phyloP scores from a whole-genome alignment of 345 rosid genomes.

The Sisymbrium irio region DNA sequence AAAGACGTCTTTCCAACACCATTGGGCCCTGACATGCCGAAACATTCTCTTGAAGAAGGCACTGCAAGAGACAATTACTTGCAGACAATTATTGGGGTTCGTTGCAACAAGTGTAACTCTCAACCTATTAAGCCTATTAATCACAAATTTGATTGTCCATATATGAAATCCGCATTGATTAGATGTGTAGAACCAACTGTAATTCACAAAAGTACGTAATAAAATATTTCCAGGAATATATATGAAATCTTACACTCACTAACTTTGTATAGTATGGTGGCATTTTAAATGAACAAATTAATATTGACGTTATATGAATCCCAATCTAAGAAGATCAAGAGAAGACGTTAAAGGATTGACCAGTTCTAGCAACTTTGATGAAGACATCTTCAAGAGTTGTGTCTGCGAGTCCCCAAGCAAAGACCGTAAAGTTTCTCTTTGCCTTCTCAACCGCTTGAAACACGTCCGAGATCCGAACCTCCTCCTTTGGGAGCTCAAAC shows the following conservation, averaged over 20 bases:
- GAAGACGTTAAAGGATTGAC: constrained; percentile 50
- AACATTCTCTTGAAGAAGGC: constrained; percentile 83
- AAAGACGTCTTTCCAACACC: constrained; percentile 97
- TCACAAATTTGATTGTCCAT: background rate
- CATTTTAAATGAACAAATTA: background rate
- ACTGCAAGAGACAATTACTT: constrained; percentile 89
- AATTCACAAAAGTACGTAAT: background rate
- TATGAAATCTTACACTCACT: background rate
- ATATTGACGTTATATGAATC: constrained; percentile 10
- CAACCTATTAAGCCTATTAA: background rate
- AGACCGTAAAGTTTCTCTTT: constrained; percentile 66
- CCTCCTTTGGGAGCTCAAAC: constrained; percentile 85
- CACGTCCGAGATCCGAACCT: constrained; percentile 68
- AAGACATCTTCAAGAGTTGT: constrained; percentile 96
- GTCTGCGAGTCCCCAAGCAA: constrained; percentile 94
- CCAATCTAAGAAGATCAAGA: constrained; percentile 37
- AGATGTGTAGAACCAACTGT: background rate
- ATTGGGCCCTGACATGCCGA: constrained; percentile 97
- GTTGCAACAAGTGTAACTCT: background rate
- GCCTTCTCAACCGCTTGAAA: constrained; percentile 83
- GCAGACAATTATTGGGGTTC: background rate
- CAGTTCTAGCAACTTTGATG: constrained; percentile 75
- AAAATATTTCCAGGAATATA: constrained; percentile 6
- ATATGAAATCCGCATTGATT: background rate
- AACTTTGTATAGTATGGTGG: background rate